Evolutionary conservation across 164 flowering plant genomes (phyloP).

Genomic region (Kalanchoe fedtschenkoi): DNA sequence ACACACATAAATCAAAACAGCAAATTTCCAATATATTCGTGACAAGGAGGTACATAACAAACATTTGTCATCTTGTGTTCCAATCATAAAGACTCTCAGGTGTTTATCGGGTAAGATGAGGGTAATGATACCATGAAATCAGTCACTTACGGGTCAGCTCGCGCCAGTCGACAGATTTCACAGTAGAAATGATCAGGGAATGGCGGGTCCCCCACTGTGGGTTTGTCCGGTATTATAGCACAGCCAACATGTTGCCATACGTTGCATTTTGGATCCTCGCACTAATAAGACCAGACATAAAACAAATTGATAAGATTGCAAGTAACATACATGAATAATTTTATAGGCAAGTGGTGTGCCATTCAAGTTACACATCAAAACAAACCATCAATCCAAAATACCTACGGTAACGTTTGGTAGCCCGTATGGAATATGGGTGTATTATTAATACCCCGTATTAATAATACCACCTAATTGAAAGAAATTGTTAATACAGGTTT

Average conservation of each 20-base stretch:
- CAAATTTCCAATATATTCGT: neutral
- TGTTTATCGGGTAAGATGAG: neutral
- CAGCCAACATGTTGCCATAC: constrained; percentile 85
- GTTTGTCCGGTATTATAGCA: constrained; percentile 82
- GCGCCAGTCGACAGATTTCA: constrained; percentile 77
- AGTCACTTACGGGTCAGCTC: constrained; percentile 94
- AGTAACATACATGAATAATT: neutral
- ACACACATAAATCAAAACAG: too few species aligned
- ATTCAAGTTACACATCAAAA: neutral
- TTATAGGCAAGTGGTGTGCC: neutral
- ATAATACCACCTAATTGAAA: too few species aligned
- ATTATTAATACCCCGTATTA: too few species aligned
- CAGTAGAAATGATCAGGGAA: constrained; percentile 67
- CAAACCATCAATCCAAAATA: neutral
- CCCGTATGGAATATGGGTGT: too few species aligned
- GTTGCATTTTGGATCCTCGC: constrained; percentile 73
- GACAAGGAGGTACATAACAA: neutral
- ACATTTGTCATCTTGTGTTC: neutral
- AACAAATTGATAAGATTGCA: neutral
- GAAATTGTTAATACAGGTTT: too few species aligned
- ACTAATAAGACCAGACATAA: constrained; percentile 39
- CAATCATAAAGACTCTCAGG: neutral
- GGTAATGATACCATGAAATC: neutral
- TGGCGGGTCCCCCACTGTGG: constrained; percentile 50
- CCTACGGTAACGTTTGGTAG: too few species aligned